Evolutionary conservation across 306 rosid genomes (phyloP), one percentile per base, ranked within the genome.

Genomic region (Acmispon strigosus): DNA sequence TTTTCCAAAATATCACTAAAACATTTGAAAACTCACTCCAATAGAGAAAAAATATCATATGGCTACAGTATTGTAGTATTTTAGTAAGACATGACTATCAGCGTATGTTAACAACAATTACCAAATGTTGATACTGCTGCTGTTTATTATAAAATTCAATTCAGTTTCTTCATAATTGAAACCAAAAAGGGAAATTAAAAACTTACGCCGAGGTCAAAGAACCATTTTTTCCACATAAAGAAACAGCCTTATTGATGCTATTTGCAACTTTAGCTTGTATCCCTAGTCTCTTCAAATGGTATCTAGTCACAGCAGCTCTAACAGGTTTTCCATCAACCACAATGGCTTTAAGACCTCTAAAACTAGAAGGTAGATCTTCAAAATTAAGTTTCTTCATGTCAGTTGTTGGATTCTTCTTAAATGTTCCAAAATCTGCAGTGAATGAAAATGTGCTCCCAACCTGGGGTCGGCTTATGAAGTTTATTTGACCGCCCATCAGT

Each of bases 371-470:
- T 45, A 91, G 87, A 49, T 91, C 97, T 82, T 91, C 99, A 19
- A 77, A 73, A 48, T 78, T 85, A 29, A 84, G 84, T 55, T 82
- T 95, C 82, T 91, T 91, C 87, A 75, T 36, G 2, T 86, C 86
- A 44, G 62, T 79, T 17, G 61, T 27, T 10, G 65, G 55, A n/a
- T 57, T 87, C 80, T 86, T 89, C 81, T 86, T 89, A 51, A 77
- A 82, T 61, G 84, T 85, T 69, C 82, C 84, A 24, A 91, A 89
- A 72, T 68, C 78, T 11, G 93, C 96, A 3, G 91, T 89, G 82
- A 95, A 91, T 1, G 84, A 89, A 82, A 95, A 95, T 56, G 99
- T 95, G 87, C 99, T 95, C 12, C 99, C 99, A 74, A 91, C 73
- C 41, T 85, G 87, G 13, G 97, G 97, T 7, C 57, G 85, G 76